Evolutionary conservation across 345 rosid genomes (phyloP), one percentile per base, ranked within the genome.

Genomic region (Ricinus communis): DNA sequence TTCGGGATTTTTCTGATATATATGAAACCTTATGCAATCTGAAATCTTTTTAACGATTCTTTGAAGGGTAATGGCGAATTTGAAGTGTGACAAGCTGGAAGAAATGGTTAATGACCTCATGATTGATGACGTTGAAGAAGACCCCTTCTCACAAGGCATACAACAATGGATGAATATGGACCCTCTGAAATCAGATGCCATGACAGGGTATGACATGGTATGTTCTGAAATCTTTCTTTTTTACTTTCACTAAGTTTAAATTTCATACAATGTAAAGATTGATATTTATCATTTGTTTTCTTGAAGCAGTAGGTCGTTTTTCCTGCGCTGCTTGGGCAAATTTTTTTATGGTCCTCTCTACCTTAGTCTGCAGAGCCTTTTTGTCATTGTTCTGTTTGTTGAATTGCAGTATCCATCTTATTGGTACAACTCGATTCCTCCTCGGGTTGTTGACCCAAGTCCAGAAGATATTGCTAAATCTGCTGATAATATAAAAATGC

Each of bases 51-150:
- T n/a, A n/a, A n/a, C n/a, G n/a, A n/a, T n/a, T n/a, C n/a, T 66
- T 45, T 33, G 65, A 33, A 45, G 64, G 76, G 65, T 11, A 54
- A 54, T 72, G 75, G 70, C 16, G n/a, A 30, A 33, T 10, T 16
- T 16, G 22, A 45, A 19, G 33, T 18, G 24, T 1, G 15, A 31
- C 18, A 9, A 50, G 7, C 19, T 33, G 36, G 41, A 50, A 16
- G 60, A 71, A 16, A 71, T 38, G 36, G 52, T 24, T 36, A 66
- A 50, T 9, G 61, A 71, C 10, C n/a, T 13, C n/a, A 10, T 43
- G 43, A 11, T 56, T 11, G 59, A 28, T 46, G 54, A 28, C 15
- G 13, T 11, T 22, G 59, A 70, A 45, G 46, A 41, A 27, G 66
- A 33, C 49, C 13, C 1, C 33, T 47, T 10, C 18, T 24, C 31